Evolutionary conservation across 2,329 filamentous ascomycete genomes (phyloP).

Genomic region (Botryosphaeria agaves): DNA sequence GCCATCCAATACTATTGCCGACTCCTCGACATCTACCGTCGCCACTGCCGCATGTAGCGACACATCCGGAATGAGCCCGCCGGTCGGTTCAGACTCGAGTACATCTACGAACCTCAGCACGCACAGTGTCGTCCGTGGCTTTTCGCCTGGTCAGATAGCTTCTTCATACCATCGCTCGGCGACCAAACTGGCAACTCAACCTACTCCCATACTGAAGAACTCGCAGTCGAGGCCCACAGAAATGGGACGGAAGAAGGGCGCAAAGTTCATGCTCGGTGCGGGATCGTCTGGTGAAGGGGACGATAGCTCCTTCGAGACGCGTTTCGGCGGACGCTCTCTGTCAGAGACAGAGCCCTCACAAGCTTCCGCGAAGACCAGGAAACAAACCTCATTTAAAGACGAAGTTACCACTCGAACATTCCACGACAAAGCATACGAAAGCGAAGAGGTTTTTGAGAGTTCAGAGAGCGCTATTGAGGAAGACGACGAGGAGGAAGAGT

Average conservation of each 20-base stretch:
- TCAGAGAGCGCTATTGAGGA: constrained; percentile 71
- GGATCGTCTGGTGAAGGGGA: constrained; percentile 74
- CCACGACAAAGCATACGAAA: constrained; percentile 33
- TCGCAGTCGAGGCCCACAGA: constrained; percentile 14
- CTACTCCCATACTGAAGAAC: constrained; percentile 43
- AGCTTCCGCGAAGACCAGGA: constrained; percentile 33
- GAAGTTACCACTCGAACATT: constrained; percentile 54
- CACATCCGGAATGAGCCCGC: constrained; percentile 18
- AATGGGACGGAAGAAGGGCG: constrained; percentile 38
- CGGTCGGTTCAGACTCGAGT: constrained; percentile 41
- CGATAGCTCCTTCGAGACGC: constrained; percentile 53
- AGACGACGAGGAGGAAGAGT: constrained; percentile 27
- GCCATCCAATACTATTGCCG: background rate
- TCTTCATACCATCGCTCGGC: constrained; percentile 50
- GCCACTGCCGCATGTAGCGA: constrained; percentile 27
- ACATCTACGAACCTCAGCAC: constrained; percentile 43
- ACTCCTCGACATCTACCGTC: constrained; percentile 2
- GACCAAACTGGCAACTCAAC: constrained; percentile 34
- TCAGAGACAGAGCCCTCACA: background rate
- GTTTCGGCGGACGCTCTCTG: constrained; percentile 31
- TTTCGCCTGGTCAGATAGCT: constrained; percentile 59
- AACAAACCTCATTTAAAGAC: constrained; percentile 68
- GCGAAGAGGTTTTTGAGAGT: constrained; percentile 39
- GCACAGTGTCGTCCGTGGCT: constrained; percentile 67
- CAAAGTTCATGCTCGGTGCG: constrained; percentile 53